These are phyloP conservation scores for Psilocybe azurescens DNA, from an alignment of 768 basidiomycete species.

Conservation along the genomic window DNA sequence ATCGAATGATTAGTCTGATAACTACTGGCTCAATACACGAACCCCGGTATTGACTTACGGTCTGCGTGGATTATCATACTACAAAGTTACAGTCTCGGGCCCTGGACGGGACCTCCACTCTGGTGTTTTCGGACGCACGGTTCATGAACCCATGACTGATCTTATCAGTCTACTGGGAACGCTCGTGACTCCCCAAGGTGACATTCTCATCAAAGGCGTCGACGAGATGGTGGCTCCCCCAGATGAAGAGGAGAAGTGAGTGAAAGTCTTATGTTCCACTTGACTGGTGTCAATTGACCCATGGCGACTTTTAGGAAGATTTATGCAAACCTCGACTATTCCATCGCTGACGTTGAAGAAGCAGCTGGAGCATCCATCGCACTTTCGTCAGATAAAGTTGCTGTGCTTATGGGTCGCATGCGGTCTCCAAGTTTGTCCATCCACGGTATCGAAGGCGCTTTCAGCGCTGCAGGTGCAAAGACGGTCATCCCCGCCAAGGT, in stretches of 20 bases:
- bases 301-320: conserved; percentile 48
- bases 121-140: conserved; percentile 81
- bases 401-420: conserved; percentile 93
- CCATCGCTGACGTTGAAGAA: conserved; percentile 71
- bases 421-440: conserved; percentile 86
- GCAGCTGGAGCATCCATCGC: conserved; percentile 80
- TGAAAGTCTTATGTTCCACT: not conserved
- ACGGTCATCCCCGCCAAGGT: conserved; percentile 95
- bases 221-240: conserved; percentile 82
- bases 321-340: conserved; percentile 79
- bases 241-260: conserved; percentile 73
- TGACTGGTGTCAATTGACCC: not conserved
- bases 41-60: conserved; percentile 88
- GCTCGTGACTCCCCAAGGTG: conserved; percentile 79
- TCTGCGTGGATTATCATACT: conserved; percentile 88
- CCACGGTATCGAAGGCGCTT: conserved; percentile 96
- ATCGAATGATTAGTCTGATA: conserved; percentile 66
- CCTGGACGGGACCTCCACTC: conserved; percentile 93
- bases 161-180: conserved; percentile 83
- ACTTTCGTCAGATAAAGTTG: conserved; percentile 76
- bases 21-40: conserved; percentile 90
- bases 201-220: conserved; percentile 88
- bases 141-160: conserved; percentile 95
- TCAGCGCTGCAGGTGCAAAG: conserved; percentile 81
- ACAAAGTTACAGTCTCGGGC: conserved; percentile 80